phyloP scores from a whole-genome alignment of 106 monocot genomes.

The Apostasia ramifera region DNA sequence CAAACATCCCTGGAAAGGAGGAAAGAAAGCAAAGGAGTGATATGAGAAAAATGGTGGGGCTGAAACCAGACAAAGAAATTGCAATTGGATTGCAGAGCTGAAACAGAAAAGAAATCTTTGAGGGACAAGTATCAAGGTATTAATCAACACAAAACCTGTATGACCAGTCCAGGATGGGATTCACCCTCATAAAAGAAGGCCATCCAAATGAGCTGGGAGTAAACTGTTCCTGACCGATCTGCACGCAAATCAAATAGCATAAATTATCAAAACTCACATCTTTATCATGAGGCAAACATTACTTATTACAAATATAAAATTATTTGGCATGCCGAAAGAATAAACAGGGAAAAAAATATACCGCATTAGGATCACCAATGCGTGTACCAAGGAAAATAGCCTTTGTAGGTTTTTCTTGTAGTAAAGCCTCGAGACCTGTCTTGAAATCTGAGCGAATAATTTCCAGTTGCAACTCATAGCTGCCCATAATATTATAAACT shows the following conservation, averaged over 20 bases:
- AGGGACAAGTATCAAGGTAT: slow-evolving; percentile 5
- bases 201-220: slow-evolving; percentile 95
- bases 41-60: background rate
- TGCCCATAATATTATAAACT: slow-evolving; percentile 19
- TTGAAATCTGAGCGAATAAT: slow-evolving; percentile 84
- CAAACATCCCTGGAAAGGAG: slow-evolving; percentile 78
- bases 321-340: background rate
- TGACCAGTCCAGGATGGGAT: slow-evolving; percentile 99
- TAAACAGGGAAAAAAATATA: slow-evolving; percentile 22
- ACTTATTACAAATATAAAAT: background rate
- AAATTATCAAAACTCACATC: background rate
- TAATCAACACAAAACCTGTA: slow-evolving; percentile 66
- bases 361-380: slow-evolving; percentile 99
- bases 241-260: slow-evolving; percentile 9
- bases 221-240: slow-evolving; percentile 99
- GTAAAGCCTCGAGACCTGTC: slow-evolving; percentile 73
- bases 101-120: background rate
- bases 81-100: background rate
- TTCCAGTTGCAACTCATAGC: slow-evolving; percentile 88
- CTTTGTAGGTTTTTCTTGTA: slow-evolving; percentile 73
- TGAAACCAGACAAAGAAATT: background rate
- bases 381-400: slow-evolving; percentile 99
- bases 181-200: slow-evolving; percentile 99
- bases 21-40: background rate
- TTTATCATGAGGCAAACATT: background rate